Evolutionary conservation across 805 yeast genomes (phyloP).

Genomic region (Barnettozyma vustinii): DNA sequence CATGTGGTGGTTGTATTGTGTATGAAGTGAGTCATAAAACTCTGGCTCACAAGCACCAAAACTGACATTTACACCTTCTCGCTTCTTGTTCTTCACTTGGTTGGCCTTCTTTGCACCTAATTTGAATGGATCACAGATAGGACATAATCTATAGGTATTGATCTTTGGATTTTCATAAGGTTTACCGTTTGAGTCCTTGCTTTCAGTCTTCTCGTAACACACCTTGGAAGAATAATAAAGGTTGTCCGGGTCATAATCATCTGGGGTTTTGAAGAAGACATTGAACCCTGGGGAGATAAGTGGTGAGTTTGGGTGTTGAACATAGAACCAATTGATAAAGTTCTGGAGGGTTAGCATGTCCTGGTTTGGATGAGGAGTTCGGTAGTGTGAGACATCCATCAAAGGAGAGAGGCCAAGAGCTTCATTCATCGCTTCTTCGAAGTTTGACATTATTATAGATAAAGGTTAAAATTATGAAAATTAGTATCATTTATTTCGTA

Average conservation of each 20-base stretch:
- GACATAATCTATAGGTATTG: conserved; percentile 15
- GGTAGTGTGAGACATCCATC: background rate
- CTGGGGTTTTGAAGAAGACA: conserved; percentile 2
- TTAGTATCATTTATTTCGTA: no score
- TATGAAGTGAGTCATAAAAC: conserved; percentile 13
- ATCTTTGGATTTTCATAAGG: conserved; percentile 5
- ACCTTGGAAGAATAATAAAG: conserved; percentile 8
- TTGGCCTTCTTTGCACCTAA: background rate
- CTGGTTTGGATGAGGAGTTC: background rate
- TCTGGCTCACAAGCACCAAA: conserved; percentile 5
- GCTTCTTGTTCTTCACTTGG: background rate
- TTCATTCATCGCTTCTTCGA: background rate
- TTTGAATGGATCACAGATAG: conserved; percentile 14
- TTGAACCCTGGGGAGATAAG: background rate
- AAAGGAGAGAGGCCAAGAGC: background rate
- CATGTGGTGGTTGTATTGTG: conserved; percentile 14
- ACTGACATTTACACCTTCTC: conserved; percentile 2
- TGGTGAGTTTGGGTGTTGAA: conserved; percentile 1
- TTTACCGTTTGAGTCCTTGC: conserved; percentile 8
- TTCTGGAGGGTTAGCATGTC: background rate
- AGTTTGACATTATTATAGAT: background rate
- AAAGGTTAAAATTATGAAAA: no score
- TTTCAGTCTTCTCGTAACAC: conserved; percentile 8
- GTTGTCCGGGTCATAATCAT: conserved; percentile 12
- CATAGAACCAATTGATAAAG: background rate